A percentile compares a stretch with the other conserved stretches of the same genome.
These are phyloP conservation scores for Rubia yunnanensis DNA, from an alignment of 257 asterid species.

Conservation along the genomic window DNA sequence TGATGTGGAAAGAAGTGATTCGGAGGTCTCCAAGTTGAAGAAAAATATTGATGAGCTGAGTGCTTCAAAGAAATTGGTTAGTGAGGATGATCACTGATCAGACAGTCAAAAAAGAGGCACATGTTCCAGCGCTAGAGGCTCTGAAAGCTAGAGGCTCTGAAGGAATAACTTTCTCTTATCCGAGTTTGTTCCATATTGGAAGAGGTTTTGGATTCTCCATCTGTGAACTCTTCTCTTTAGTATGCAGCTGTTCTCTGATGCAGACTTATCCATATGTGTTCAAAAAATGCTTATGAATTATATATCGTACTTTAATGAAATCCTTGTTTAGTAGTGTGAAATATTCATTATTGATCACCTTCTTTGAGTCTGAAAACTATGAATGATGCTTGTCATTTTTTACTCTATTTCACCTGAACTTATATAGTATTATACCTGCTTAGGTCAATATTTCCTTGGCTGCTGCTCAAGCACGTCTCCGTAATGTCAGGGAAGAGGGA, in stretches of 20 bases:
- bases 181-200: no score
- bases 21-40: conserved; percentile 61
- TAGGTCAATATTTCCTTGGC: conserved; percentile 81
- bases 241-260: not conserved
- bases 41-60: conserved; percentile 62
- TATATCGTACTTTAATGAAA: not conserved
- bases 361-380: not conserved
- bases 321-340: no score
- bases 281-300: not conserved
- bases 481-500: no score
- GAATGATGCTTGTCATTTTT: not conserved
- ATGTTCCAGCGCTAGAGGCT: conserved; percentile 60
- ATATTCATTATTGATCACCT: not conserved
- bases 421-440: not conserved
- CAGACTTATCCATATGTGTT: not conserved
- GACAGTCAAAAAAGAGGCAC: conserved; percentile 28
- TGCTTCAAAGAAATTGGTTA: no score
- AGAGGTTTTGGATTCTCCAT: conserved; percentile 36
- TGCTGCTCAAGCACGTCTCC: no score
- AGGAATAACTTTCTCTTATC: no score
- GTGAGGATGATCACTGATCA: no score
- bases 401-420: conserved; percentile 4
- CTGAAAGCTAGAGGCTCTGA: conserved; percentile 70
- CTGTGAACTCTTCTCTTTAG: not conserved
- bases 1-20: conserved; percentile 67